Percentiles rank a stretch among this genome's conserved stretches.
These are phyloP conservation scores for Cladorrhinum samala DNA, from an alignment of 495 filamentous ascomycete genomes.

Conservation along the genomic window DNA sequence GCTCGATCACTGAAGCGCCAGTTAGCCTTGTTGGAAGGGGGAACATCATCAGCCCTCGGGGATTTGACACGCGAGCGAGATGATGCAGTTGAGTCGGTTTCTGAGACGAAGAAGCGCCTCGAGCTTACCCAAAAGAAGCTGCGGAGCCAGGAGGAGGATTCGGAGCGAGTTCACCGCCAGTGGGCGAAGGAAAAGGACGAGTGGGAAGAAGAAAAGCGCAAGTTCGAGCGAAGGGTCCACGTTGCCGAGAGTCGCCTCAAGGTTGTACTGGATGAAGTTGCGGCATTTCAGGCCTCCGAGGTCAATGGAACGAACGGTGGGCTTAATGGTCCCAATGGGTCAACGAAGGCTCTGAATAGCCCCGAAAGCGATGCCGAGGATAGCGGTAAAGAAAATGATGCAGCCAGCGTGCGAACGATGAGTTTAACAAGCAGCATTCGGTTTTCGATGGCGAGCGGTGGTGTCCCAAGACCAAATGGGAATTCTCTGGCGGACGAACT, in stretches of 20 bases:
- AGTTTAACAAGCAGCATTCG: slow-evolving; percentile 69
- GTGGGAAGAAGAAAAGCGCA: slow-evolving; percentile 76
- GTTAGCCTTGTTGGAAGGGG: slow-evolving; percentile 77
- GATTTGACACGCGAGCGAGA: slow-evolving; percentile 83
- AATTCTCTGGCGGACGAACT: slow-evolving; percentile 86
- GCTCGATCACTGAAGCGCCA: slow-evolving; percentile 76
- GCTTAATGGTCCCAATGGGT: too few species aligned
- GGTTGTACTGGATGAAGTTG: slow-evolving; percentile 74
- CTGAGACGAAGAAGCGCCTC: slow-evolving; percentile 71
- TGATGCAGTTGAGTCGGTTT: slow-evolving; percentile 64
- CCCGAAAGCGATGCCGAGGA: slow-evolving; percentile 51
- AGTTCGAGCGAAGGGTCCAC: slow-evolving; percentile 75
- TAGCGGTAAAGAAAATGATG: slow-evolving; percentile 58
- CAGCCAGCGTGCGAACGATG: slow-evolving; percentile 67
- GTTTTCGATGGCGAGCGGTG: slow-evolving; percentile 60
- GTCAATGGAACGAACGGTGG: slow-evolving; percentile 33
- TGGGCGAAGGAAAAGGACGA: slow-evolving; percentile 77
- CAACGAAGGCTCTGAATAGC: slow-evolving; percentile 25
- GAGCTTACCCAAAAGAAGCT: slow-evolving; percentile 72
- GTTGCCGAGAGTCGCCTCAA: slow-evolving; percentile 82
- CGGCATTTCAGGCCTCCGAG: slow-evolving; percentile 61
- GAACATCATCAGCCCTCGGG: slow-evolving; percentile 73
- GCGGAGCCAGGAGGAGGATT: slow-evolving; percentile 78
- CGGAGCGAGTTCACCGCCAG: slow-evolving; percentile 62
- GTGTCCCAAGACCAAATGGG: slow-evolving; percentile 51